These are phyloP conservation scores for Yarrowia sp. DNA, from an alignment of 805 yeast species.

Conservation along the genomic window DNA sequence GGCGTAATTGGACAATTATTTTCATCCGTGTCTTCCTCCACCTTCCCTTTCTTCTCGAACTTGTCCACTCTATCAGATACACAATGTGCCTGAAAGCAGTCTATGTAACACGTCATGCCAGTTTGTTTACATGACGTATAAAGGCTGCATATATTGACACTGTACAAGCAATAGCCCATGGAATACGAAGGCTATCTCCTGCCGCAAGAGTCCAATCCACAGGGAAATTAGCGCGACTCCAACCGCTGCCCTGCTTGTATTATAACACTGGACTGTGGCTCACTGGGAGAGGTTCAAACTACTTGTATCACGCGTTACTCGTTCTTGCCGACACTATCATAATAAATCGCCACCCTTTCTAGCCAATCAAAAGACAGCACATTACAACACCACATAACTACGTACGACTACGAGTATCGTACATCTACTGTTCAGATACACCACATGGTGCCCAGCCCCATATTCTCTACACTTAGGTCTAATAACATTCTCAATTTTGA, in stretches of 20 bases:
- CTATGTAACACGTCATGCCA: background rate
- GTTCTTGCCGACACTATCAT: too few relatives aligned
- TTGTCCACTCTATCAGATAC: too few relatives aligned
- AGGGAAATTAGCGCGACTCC: background rate
- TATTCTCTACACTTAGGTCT: background rate
- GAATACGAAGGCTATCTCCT: background rate
- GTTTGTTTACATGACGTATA: background rate
- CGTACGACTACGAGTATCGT: too few relatives aligned
- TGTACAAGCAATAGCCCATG: background rate
- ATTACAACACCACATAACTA: too few relatives aligned
- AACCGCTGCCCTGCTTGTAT: background rate
- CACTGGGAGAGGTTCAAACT: too few relatives aligned
- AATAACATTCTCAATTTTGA: slow-evolving; percentile 18
- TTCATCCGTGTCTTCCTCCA: background rate
- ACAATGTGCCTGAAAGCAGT: too few relatives aligned
- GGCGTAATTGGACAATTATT: too few relatives aligned
- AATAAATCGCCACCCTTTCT: too few relatives aligned
- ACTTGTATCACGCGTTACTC: too few relatives aligned
- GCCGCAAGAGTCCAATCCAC: background rate
- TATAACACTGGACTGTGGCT: background rate
- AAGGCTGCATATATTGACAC: background rate
- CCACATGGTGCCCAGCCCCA: too few relatives aligned
- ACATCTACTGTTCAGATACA: too few relatives aligned
- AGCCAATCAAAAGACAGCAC: too few relatives aligned
- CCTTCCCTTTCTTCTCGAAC: background rate